Conservation (phyloP, 768 basidiomycete species). For the Rhodotorula kratochvilovae region DNA sequence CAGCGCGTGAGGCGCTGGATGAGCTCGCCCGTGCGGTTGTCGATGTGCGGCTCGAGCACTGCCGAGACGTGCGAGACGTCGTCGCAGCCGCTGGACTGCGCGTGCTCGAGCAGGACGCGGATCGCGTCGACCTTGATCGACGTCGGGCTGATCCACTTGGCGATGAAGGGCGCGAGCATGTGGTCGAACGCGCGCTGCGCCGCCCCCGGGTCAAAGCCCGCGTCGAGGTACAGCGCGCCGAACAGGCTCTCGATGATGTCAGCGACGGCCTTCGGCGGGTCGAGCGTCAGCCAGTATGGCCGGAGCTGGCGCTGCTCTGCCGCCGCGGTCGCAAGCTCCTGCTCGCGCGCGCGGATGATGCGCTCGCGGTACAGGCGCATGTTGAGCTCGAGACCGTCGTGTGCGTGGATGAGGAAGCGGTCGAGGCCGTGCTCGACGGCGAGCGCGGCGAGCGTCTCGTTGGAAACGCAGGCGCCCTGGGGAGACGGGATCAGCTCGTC, state of each 20-base stretch:
- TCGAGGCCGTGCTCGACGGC: constrained; percentile 22
- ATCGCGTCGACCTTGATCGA: constrained; percentile 12
- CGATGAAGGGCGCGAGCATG: constrained; percentile 11
- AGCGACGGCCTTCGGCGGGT: constrained; percentile 25
- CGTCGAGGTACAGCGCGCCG: constrained; percentile 21
- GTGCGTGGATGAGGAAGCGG: constrained; percentile 5
- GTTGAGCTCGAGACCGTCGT: not conserved
- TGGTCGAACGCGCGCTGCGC: constrained; percentile 11
- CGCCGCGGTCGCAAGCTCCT: constrained; percentile 57
- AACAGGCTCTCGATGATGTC: constrained; percentile 24
- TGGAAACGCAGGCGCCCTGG: constrained; percentile 2
- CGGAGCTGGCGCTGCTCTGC: constrained; percentile 53
- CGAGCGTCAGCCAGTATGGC: constrained; percentile 19
- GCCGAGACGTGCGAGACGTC: constrained; percentile 26
- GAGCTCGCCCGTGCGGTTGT: constrained; percentile 3
- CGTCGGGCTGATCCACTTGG: constrained; percentile 3
- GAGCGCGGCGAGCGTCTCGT: constrained; percentile 30
- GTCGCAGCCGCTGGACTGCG: constrained; percentile 2
- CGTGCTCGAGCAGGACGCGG: constrained; percentile 18
- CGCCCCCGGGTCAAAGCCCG: constrained; percentile 5
- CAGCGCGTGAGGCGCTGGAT: not conserved
- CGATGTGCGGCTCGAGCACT: constrained; percentile 3
- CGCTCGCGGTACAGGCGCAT: constrained; percentile 9
- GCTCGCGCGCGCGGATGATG: constrained; percentile 69
- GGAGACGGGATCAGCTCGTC: not conserved